Evolutionary conservation across 2,329 filamentous ascomycete species (phyloP).

Genomic region (Colletotrichum viniferum): DNA sequence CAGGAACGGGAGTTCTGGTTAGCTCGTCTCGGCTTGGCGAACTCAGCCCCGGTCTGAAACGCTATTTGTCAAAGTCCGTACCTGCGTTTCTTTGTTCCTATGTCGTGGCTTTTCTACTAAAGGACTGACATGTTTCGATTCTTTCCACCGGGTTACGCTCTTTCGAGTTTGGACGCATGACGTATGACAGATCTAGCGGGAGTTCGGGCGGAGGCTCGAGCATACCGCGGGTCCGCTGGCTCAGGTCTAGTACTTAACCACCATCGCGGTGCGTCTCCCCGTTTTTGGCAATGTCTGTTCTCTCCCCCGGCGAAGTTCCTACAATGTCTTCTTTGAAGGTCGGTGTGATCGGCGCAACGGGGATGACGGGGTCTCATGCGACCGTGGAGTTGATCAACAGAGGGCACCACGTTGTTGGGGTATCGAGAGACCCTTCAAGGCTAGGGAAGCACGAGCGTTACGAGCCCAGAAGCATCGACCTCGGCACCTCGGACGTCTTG

Average conservation of each 20-base stretch:
- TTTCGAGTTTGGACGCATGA: not conserved
- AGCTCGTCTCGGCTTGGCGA: not conserved
- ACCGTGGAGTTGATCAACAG: not conserved
- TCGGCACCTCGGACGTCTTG: not conserved
- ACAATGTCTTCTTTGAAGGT: not conserved
- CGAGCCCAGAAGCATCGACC: not conserved
- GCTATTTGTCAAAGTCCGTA: not conserved
- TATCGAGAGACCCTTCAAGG: not conserved
- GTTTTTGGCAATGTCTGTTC: not conserved
- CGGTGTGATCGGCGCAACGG: not conserved
- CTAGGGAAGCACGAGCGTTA: not conserved
- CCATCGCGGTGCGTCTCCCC: not conserved
- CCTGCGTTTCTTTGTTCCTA: not conserved
- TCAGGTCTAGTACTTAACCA: not conserved
- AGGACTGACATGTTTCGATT: not conserved
- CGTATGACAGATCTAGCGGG: not conserved
- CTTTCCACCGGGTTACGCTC: not conserved
- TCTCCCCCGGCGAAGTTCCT: too few species aligned
- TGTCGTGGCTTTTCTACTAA: not conserved
- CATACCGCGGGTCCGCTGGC: not conserved
- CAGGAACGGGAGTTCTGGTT: not conserved
- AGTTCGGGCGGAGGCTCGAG: slow-evolving; percentile 8
- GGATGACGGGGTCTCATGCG: slow-evolving; percentile 1
- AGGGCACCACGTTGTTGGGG: not conserved
- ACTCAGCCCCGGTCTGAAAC: not conserved